phyloP scores from a whole-genome alignment of 257 asterid genomes.

The Fraxinus anomala region DNA sequence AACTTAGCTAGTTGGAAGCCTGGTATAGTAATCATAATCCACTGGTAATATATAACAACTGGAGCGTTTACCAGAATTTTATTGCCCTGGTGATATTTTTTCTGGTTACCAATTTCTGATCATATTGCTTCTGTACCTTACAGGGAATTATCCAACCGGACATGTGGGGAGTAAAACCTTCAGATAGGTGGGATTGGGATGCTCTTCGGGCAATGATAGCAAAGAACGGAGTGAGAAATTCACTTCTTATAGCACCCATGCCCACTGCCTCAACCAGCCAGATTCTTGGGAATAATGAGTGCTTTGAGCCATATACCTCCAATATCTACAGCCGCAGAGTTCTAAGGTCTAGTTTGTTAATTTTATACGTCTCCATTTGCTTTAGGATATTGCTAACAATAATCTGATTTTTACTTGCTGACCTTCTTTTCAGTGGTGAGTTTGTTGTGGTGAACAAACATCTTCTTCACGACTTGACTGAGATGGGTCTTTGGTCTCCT shows the following conservation, averaged over 20 bases:
- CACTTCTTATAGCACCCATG: conserved; percentile 95
- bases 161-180: conserved; percentile 91
- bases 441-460: conserved; percentile 98
- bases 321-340: conserved; percentile 91
- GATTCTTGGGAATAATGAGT: conserved; percentile 95
- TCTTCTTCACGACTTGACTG: conserved; percentile 74
- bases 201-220: conserved; percentile 63
- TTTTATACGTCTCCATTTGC: conserved; percentile 1
- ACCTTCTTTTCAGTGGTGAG: conserved; percentile 63
- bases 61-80: too few species aligned
- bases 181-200: conserved; percentile 86
- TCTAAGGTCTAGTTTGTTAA: conserved; percentile 51
- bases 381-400: conserved; percentile 5
- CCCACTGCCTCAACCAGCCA: conserved; percentile 99
- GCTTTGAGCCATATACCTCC: conserved; percentile 96
- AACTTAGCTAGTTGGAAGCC: too few species aligned
- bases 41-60: too few species aligned
- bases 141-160: conserved; percentile 94
- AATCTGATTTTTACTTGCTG: conserved; percentile 19
- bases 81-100: not conserved
- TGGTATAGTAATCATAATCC: too few species aligned
- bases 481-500: too few species aligned
- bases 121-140: not conserved
- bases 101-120: not conserved
- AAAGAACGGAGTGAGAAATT: conserved; percentile 74